Base-by-base conservation (phyloP, 1,139 yeast genomes). In the Suhomyces bolitotheri region DNA sequence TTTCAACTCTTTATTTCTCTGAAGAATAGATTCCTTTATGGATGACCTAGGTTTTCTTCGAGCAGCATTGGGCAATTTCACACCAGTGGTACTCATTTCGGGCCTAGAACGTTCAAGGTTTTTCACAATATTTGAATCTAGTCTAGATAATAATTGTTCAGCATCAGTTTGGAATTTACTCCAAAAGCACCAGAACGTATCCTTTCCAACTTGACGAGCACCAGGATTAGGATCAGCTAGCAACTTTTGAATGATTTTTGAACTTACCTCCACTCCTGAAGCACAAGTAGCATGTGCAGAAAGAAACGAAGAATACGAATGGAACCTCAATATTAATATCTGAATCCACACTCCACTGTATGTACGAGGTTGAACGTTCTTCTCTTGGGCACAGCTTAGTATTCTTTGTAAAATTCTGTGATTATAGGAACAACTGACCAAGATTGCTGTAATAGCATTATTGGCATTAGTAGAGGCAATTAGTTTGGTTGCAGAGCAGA, bases 381-480 rank as follows among this genome's bases (percentile, higher is more conserved):
- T 87, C 36, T 89, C 97, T 29, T 64, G 69, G 16, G 82, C 64
- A 4, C 85, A 74, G 4, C 58, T 33, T 23, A 62, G 59, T n/a
- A 87, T 68, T 33, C 72, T 76, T 35, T 66, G 72, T 31, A 87
- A 57, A 11, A 76, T 54, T 45, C 80, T 73, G n/a, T 65, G 53
- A 36, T 74, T 73, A 53, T 73, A 78, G 5, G 81, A 67, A 13
- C 80, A 65, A 46, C 80, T 71, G 3, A 76, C 62, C 22, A 86
- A 61, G 29, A 92, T 64, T 0, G 84, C 74, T 36, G 78, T 74
- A n/a, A 82, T 62, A 1, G 84, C 77, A 48, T 78, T 73, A 51
- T 82, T 76, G 0, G 96, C 94, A 47, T 82, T 79, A 27, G 78
- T 75, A 10, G 90, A 85, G 0, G 96, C 76, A 20, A 92, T 82